phyloP scores from a whole-genome alignment of 2,329 filamentous ascomycete genomes.

The Rhynchosporium agropyri region DNA sequence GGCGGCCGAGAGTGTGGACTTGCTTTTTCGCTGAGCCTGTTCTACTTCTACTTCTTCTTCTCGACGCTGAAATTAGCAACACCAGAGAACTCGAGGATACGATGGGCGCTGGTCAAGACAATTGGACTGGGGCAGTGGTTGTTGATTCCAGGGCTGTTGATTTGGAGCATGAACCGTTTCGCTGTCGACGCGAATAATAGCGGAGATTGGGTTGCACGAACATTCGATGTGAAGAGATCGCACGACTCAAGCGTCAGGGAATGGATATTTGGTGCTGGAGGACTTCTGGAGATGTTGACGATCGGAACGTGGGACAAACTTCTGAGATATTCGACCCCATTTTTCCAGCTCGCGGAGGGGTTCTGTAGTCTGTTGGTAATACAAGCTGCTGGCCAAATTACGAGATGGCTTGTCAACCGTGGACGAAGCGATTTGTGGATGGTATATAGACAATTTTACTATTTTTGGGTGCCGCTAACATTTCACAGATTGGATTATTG shows the following conservation, averaged over 20 bases:
- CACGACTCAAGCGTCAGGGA: conserved; percentile 70
- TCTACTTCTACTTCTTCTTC: conserved; percentile 88
- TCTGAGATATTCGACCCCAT: conserved; percentile 85
- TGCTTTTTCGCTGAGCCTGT: conserved; percentile 88
- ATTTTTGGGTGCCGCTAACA: conserved; percentile 23
- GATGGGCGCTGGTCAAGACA: conserved; percentile 69
- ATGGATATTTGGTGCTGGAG: conserved; percentile 87
- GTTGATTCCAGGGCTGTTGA: conserved; percentile 81
- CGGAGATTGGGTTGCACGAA: conserved; percentile 79
- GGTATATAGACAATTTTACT: conserved; percentile 55
- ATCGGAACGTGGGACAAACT: conserved; percentile 88
- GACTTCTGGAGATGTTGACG: conserved; percentile 76
- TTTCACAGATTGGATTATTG: conserved; percentile 75
- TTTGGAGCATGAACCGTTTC: conserved; percentile 95
- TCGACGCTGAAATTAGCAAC: conserved; percentile 79
- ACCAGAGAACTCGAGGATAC: conserved; percentile 74
- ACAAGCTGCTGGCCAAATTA: conserved; percentile 91
- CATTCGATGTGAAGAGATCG: conserved; percentile 68
- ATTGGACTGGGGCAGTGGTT: conserved; percentile 83
- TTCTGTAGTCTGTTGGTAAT: conserved; percentile 97
- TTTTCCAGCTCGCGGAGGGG: conserved; percentile 93
- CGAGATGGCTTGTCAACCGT: conserved; percentile 90
- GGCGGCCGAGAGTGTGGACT: conserved; percentile 92
- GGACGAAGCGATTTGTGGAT: conserved; percentile 96
- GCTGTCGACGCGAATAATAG: conserved; percentile 80